Evolutionary conservation across 768 basidiomycete genomes (phyloP).

Genomic region (Pisolithus tinctorius): DNA sequence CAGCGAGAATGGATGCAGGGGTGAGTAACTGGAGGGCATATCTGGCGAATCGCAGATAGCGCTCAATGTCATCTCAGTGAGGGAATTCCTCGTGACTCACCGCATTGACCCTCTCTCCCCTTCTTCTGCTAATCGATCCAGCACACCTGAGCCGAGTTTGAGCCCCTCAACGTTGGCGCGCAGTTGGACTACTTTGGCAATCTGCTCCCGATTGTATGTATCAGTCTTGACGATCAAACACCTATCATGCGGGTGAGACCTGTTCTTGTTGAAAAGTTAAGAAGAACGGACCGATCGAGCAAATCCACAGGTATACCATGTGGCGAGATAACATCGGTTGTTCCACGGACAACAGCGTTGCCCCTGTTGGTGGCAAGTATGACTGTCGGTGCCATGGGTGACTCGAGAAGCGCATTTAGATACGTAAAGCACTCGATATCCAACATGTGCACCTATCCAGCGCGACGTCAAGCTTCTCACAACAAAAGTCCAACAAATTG

Average conservation of each 20-base stretch:
- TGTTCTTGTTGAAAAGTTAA: neutral
- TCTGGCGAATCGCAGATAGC: conserved; percentile 31
- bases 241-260: conserved; percentile 30
- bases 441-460: conserved; percentile 89
- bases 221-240: conserved; percentile 96
- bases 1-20: conserved; percentile 83
- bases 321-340: conserved; percentile 83
- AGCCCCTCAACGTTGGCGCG: conserved; percentile 86
- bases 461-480: conserved; percentile 1
- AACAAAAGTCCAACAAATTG: neutral
- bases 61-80: conserved; percentile 6
- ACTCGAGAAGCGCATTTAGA: conserved; percentile 91
- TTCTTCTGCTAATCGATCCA: conserved; percentile 75
- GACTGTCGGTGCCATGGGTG: conserved; percentile 95
- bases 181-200: conserved; percentile 79
- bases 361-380: conserved; percentile 96
- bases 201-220: conserved; percentile 74
- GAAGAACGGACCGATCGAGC: conserved; percentile 66
- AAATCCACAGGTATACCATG: conserved; percentile 94
- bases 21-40: conserved; percentile 89
- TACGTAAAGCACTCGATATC: conserved; percentile 99
- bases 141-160: conserved; percentile 63
- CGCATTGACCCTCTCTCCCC: conserved; percentile 78
- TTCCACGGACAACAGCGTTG: conserved; percentile 86
- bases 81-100: conserved; percentile 32